A percentile compares a stretch with the other conserved stretches of the same genome.
Conservation (phyloP, 257 asterid genomes). For the Solanum corneliomulleri region DNA sequence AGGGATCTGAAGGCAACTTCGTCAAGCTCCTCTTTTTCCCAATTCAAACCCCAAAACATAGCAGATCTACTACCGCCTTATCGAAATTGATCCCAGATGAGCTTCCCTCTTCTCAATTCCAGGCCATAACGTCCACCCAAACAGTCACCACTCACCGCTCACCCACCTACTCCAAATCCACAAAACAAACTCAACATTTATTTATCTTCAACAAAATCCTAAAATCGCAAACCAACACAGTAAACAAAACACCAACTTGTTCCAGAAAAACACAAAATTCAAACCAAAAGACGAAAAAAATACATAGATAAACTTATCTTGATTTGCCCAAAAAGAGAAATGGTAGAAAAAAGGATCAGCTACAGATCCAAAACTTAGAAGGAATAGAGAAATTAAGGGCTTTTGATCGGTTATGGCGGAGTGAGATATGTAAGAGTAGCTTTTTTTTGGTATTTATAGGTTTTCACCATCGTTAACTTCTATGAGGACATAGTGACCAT, state of each 20-base stretch:
- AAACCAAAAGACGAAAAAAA: background rate
- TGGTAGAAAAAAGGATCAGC: background rate
- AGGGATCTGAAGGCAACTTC: conserved; percentile 59
- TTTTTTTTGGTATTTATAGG: background rate
- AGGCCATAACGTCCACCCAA: conserved; percentile 21
- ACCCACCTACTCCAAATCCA: background rate
- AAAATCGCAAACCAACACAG: background rate
- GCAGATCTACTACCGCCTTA: conserved; percentile 7
- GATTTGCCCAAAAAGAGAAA: background rate
- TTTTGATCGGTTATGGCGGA: background rate
- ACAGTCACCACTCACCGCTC: background rate
- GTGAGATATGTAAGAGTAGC: background rate
- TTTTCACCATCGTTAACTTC: background rate
- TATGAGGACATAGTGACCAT: background rate
- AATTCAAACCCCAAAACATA: background rate
- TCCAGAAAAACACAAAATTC: background rate
- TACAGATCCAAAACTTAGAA: background rate
- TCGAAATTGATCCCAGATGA: conserved; percentile 7
- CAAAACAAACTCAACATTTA: background rate
- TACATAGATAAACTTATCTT: background rate
- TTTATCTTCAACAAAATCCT: conserved; percentile 3
- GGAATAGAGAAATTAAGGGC: background rate
- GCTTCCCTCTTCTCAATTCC: conserved; percentile 19
- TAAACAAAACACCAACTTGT: background rate
- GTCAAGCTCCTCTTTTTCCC: background rate